Evolutionary conservation across 139 green algal species (phyloP).

Genomic region (Chlorella sp.): DNA sequence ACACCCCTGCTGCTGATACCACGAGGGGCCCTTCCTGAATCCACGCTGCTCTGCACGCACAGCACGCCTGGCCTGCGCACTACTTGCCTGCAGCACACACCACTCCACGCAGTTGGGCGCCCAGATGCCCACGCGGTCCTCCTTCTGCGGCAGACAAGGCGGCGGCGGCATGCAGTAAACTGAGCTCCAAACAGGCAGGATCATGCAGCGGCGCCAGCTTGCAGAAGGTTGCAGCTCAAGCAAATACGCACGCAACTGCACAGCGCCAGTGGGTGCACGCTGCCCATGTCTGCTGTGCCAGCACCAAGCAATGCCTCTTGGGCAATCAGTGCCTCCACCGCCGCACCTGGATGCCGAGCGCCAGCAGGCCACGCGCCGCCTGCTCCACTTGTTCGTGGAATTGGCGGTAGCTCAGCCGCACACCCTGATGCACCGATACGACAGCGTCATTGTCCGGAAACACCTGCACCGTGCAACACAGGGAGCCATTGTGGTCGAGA

Average conservation of each 20-base stretch:
- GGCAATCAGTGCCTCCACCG: not conserved
- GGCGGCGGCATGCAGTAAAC: not conserved
- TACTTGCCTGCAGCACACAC: not conserved
- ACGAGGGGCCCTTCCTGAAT: too few relatives aligned
- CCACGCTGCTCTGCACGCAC: too few relatives aligned
- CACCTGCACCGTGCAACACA: not conserved
- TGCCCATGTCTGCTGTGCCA: too few relatives aligned
- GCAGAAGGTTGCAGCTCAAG: too few relatives aligned
- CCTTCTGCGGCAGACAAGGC: not conserved
- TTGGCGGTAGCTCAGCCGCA: slow-evolving; percentile 21
- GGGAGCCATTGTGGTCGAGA: too few relatives aligned
- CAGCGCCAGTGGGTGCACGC: too few relatives aligned
- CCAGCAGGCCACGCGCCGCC: slow-evolving; percentile 51
- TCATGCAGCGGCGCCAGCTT: too few relatives aligned
- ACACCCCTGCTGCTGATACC: too few relatives aligned
- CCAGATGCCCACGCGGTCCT: slow-evolving; percentile 46
- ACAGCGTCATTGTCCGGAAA: slow-evolving; percentile 17
- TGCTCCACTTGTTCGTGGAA: not conserved
- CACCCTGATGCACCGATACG: slow-evolving; percentile 23
- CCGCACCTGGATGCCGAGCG: slow-evolving; percentile 49
- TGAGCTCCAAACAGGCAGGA: too few relatives aligned
- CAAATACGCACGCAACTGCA: too few relatives aligned
- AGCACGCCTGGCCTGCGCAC: too few relatives aligned
- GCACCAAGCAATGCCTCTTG: not conserved
- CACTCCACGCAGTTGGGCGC: slow-evolving; percentile 43